Evolutionary conservation across 192 early-diverging fungal species (phyloP).

Genomic region (Backusella mclennaniae): DNA sequence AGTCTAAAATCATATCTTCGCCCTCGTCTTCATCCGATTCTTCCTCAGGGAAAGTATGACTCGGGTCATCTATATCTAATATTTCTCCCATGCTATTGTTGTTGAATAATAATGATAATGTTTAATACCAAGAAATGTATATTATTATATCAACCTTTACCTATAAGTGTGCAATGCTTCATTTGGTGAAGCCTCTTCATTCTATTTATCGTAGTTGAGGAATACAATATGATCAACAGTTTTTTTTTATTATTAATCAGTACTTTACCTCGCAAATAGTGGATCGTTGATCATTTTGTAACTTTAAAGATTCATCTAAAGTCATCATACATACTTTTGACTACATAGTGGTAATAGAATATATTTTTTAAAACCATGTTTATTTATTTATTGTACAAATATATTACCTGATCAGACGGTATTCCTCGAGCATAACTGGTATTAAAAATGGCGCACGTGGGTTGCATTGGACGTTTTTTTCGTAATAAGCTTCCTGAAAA

Average conservation of each 20-base stretch:
- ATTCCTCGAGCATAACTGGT: not conserved
- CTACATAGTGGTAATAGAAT: not conserved
- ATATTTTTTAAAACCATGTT: not conserved
- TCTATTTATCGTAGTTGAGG: not conserved
- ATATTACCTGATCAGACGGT: not conserved
- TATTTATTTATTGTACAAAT: not conserved
- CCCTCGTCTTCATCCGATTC: constrained; percentile 9
- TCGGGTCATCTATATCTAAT: constrained; percentile 2
- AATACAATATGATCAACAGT: not conserved
- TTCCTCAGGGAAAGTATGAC: constrained; percentile 10
- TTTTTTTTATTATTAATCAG: not conserved
- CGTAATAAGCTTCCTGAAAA: constrained; percentile 18
- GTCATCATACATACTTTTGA: constrained; percentile 21
- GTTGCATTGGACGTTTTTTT: constrained; percentile 8
- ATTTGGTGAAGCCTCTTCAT: not conserved
- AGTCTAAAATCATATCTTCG: not conserved
- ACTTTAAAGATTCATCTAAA: constrained; percentile 15
- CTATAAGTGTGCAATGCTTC: not conserved
- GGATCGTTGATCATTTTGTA: constrained; percentile 15
- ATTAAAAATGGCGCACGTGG: constrained; percentile 3
- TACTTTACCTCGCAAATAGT: not conserved
- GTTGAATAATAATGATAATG: not conserved
- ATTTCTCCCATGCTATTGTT: constrained; percentile 3
- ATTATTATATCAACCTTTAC: not conserved
- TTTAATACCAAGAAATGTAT: not conserved